Evolutionary conservation across 176 grass and related monocot genomes (phyloP).

Genomic region (Aegilops umbellulata): DNA sequence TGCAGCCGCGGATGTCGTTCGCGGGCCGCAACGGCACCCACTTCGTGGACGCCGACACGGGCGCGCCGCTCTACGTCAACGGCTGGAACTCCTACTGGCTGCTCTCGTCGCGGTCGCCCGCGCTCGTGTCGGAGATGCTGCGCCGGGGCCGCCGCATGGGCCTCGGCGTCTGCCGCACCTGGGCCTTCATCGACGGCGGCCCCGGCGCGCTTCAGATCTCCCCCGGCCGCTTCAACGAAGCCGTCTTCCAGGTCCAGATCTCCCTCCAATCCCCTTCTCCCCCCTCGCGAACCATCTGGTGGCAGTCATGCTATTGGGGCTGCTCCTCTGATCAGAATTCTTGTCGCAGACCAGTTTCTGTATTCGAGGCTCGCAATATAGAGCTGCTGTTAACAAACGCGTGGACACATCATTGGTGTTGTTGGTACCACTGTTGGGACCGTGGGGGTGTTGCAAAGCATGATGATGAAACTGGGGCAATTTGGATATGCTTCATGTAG

Average conservation of each 20-base stretch:
- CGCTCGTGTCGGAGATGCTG: slow-evolving; percentile 69
- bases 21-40: slow-evolving; percentile 49
- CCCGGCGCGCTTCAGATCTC: slow-evolving; percentile 80
- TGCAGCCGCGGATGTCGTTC: slow-evolving; percentile 78
- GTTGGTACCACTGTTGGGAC: no score
- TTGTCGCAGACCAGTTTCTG: neutral
- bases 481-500: no score
- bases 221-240: slow-evolving; percentile 67
- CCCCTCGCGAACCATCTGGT: neutral
- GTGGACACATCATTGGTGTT: no score
- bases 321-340: no score
- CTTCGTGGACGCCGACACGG: slow-evolving; percentile 58
- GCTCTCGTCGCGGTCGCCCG: slow-evolving; percentile 38
- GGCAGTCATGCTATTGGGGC: neutral
- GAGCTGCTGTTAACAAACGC: no score
- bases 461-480: no score
- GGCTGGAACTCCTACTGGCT: slow-evolving; percentile 99
- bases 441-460: no score
- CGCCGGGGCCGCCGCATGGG: slow-evolving; percentile 65
- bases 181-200: slow-evolving; percentile 81
- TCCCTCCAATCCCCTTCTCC: neutral
- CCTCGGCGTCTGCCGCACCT: slow-evolving; percentile 78
- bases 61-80: slow-evolving; percentile 72
- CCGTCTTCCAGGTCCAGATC: slow-evolving; percentile 67
- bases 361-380: no score